A percentile compares a stretch with the other conserved stretches of the same genome.
These are phyloP conservation scores for Sinapis alba DNA, from an alignment of 441 rosid species.

Conservation along the genomic window DNA sequence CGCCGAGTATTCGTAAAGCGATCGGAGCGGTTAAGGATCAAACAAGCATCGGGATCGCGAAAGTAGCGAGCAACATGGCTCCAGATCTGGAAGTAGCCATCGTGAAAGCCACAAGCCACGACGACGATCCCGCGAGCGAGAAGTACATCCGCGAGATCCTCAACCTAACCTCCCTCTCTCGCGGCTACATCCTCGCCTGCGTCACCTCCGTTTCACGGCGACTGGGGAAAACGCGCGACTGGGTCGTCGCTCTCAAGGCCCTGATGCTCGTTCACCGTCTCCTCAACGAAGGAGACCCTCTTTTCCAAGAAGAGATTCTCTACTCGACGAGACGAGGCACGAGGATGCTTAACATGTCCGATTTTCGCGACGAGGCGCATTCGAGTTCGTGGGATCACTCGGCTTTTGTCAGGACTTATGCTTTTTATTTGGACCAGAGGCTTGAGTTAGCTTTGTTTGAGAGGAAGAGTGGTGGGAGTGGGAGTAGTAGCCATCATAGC, in stretches of 20 bases:
- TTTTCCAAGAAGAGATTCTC: conserved; percentile 81
- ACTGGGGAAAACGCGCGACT: conserved; percentile 88
- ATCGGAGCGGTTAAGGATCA: conserved; percentile 98
- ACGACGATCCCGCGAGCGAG: conserved; percentile 89
- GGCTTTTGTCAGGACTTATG: conserved; percentile 84
- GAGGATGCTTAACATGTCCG: conserved; percentile 85
- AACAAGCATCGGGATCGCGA: conserved; percentile 91
- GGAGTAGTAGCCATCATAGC: conserved; percentile 47
- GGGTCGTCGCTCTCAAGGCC: conserved; percentile 89
- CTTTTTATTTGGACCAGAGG: conserved; percentile 84
- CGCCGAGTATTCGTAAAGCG: conserved; percentile 91
- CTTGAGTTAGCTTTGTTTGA: conserved; percentile 76
- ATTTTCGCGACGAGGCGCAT: conserved; percentile 94
- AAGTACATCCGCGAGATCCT: conserved; percentile 76
- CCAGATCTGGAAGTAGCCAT: conserved; percentile 97
- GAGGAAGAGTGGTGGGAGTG: conserved; percentile 49
- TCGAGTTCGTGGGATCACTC: conserved; percentile 98
- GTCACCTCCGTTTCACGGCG: conserved; percentile 80
- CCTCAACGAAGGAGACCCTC: conserved; percentile 73
- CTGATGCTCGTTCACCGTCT: conserved; percentile 74
- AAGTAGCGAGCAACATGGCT: conserved; percentile 89
- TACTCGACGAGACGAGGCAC: conserved; percentile 76
- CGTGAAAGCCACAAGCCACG: conserved; percentile 96
- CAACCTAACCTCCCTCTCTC: conserved; percentile 67
- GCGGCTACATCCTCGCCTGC: conserved; percentile 80